Conservation (phyloP, 139 green algal genomes). For the Chlamydomonas schloesseri region DNA sequence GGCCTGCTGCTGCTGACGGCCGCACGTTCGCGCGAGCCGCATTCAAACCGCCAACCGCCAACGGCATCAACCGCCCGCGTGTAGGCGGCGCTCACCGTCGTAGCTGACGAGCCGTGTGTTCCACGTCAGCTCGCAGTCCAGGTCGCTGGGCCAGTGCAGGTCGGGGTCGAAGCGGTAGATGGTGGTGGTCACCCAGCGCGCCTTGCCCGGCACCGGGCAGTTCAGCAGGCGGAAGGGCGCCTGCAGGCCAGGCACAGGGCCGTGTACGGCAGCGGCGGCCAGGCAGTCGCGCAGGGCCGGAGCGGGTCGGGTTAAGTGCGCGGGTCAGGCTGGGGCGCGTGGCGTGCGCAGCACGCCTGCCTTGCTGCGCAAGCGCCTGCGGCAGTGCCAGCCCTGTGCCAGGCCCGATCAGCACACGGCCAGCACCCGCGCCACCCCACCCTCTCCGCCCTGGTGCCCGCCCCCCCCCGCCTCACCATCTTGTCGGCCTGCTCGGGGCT, state of each 20-base stretch:
- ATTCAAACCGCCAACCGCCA: no score
- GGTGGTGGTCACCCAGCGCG: constrained; percentile 75
- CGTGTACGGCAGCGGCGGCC: neutral
- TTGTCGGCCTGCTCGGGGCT: neutral
- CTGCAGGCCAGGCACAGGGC: constrained; percentile 17
- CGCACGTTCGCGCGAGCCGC: no score
- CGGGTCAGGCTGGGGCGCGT: no score
- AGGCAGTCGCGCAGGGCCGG: neutral
- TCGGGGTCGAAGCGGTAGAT: constrained; percentile 70
- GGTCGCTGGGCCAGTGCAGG: constrained; percentile 67
- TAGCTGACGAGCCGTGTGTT: constrained; percentile 57
- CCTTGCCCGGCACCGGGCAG: constrained; percentile 47
- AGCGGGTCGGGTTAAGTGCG: neutral
- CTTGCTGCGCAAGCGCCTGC: no score
- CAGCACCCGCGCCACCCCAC: no score
- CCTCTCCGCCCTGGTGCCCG: no score
- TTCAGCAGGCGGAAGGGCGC: constrained; percentile 65
- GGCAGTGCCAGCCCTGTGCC: no score
- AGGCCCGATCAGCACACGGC: no score
- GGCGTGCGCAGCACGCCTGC: no score
- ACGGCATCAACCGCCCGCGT: no score
- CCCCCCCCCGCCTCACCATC: no score
- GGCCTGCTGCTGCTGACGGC: no score
- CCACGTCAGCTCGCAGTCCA: constrained; percentile 60
- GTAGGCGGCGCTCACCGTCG: constrained; percentile 55